A percentile compares a stretch with the other conserved stretches of the same genome.
Evolutionary conservation across 176 grass and related monocot genomes (phyloP).

Genomic region (Saccharum spontaneum): DNA sequence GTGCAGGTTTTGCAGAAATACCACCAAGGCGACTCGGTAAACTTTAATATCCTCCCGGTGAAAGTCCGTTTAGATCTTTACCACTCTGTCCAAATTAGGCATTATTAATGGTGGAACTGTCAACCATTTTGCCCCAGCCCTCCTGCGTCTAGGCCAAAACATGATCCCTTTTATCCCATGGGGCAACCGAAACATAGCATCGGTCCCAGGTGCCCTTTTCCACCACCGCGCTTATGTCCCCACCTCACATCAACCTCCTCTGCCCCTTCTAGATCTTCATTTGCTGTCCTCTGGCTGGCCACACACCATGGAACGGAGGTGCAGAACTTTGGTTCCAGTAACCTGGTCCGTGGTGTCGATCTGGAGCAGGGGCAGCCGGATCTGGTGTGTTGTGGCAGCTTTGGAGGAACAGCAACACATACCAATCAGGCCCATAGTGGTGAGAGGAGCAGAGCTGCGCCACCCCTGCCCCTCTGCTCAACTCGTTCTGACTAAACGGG

Average conservation of each 20-base stretch:
- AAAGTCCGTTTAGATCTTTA: neutral
- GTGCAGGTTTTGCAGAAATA: neutral
- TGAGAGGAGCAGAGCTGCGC: too few relatives aligned
- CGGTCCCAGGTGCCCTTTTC: neutral
- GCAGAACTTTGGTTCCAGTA: neutral
- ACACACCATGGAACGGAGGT: neutral
- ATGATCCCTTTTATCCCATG: neutral
- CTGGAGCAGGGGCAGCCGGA: neutral
- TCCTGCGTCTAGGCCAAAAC: neutral
- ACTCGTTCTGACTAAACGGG: too few relatives aligned
- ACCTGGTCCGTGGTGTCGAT: neutral
- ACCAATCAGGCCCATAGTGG: too few relatives aligned
- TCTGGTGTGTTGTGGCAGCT: neutral
- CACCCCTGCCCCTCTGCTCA: too few relatives aligned
- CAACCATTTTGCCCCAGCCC: neutral
- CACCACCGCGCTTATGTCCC: neutral
- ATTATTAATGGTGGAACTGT: neutral
- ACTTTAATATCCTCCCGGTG: neutral
- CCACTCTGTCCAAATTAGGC: neutral
- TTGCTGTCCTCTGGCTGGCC: too few relatives aligned
- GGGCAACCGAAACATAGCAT: neutral
- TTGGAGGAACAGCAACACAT: neutral
- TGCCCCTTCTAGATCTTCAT: too few relatives aligned
- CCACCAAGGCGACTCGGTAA: neutral
- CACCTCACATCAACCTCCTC: too few relatives aligned